These are phyloP conservation scores for Pseudogymnoascus sp. DNA, from an alignment of 2,329 filamentous ascomycete species.

Conservation along the genomic window DNA sequence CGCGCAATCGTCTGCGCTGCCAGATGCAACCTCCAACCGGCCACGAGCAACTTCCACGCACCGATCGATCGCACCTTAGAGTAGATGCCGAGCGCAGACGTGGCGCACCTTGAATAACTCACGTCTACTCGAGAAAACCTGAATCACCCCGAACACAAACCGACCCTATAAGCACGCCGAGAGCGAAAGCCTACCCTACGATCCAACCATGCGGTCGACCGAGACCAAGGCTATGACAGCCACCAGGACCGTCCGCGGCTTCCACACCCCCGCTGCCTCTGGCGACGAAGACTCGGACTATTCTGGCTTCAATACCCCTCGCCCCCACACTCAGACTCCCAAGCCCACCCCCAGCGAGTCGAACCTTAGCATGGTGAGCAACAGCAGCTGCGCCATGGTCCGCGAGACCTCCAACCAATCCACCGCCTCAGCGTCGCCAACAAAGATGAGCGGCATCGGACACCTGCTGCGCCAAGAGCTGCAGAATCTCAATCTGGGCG, in stretches of 20 bases:
- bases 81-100: slow-evolving; percentile 29
- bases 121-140: not conserved
- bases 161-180: not conserved
- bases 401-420: slow-evolving; percentile 42
- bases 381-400: slow-evolving; percentile 43
- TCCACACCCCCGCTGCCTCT: slow-evolving; percentile 35
- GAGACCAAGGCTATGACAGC: slow-evolving; percentile 18
- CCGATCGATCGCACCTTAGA: slow-evolving; percentile 29
- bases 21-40: slow-evolving; percentile 28
- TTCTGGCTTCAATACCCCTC: slow-evolving; percentile 33
- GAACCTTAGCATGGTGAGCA: slow-evolving; percentile 30
- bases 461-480: slow-evolving; percentile 67
- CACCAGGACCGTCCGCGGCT: slow-evolving; percentile 28
- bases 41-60: slow-evolving; percentile 28
- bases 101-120: slow-evolving; percentile 29
- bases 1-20: not conserved
- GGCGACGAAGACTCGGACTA: slow-evolving; percentile 48
- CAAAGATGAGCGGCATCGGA: slow-evolving; percentile 64
- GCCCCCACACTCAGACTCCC: slow-evolving; percentile 15
- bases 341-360: slow-evolving; percentile 28
- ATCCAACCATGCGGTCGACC: slow-evolving; percentile 2
- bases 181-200: not conserved
- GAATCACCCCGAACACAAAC: not conserved
- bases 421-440: slow-evolving; percentile 33
- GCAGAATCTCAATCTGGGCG: slow-evolving; percentile 64